Base-by-base conservation (phyloP, 768 basidiomycete species). In the Leccinellum luteum region DNA sequence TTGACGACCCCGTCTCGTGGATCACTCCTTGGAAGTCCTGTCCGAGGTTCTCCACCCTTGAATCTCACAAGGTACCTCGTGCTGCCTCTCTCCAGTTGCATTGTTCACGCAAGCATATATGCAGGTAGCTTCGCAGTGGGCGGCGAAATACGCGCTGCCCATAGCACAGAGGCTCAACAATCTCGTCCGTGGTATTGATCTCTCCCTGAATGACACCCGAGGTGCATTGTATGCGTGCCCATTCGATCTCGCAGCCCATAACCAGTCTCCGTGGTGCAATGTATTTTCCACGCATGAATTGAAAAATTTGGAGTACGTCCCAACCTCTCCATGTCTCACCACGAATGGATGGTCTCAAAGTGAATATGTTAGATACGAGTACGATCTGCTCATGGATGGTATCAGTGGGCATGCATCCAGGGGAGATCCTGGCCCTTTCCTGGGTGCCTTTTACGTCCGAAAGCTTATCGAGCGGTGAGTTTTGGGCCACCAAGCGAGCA, bases 181-280 rank as follows among this genome's bases (percentile, higher is more conserved):
- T 32, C 60, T 73, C 38, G 54, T 79, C 23, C 74, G 73, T 3
- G 71, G 65, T 6, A 60, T 76, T 13, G 61, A 69, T 51, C 56
- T 79, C 17, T 70, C 71, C 23, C 58, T 66, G n/a, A 59, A 69
- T 51, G 68, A 78, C 58, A 66, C 70, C 14, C 71, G 75, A 52
- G 78, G 77, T 28, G 76, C 76, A 47, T 63, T 79, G 21, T 79
- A 75, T 60, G 76, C 74, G 15, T 76, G 75, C 48, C 75, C 76
- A 38, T 79, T 74, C 52, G 76, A 77, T 60, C 66, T 75, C 38
- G 78, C 76, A 7, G 69, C 72, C 19, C 64, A 64, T 48, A 67
- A 68, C 28, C 59, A 55, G 32, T 76, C 78, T 32, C 75, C 78
- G 7, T 78, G 76, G 78, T 79, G 75, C 57, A 61, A 60, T 35